Conservation (phyloP, 2,329 filamentous ascomycete genomes). For the Sordariomycetes sp. region DNA sequence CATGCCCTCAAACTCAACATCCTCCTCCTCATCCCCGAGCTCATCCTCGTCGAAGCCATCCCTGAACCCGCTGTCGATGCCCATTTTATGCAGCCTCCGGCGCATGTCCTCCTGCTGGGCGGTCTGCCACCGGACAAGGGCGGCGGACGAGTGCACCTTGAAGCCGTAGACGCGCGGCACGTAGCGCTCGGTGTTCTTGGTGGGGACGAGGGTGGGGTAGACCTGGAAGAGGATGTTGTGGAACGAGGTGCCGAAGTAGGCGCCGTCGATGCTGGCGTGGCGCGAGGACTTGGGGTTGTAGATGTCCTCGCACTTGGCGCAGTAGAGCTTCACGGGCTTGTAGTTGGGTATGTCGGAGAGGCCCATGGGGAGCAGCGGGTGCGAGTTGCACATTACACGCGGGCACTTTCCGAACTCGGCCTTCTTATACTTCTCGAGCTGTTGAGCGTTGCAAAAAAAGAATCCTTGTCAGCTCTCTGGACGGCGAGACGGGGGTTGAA, state of each 20-base stretch:
- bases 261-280: constrained; percentile 89
- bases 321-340: constrained; percentile 94
- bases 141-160: constrained; percentile 82
- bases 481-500: neutral
- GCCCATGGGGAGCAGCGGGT: constrained; percentile 90
- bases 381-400: constrained; percentile 85
- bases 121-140: constrained; percentile 86
- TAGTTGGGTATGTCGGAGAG: constrained; percentile 79
- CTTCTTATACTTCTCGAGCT: constrained; percentile 99
- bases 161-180: constrained; percentile 90
- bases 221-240: constrained; percentile 99
- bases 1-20: constrained; percentile 10
- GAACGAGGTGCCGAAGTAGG: constrained; percentile 96
- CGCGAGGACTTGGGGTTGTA: constrained; percentile 98
- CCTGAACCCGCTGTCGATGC: constrained; percentile 72
- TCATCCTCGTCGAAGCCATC: constrained; percentile 57
- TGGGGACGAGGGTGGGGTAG: constrained; percentile 79
- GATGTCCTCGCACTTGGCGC: constrained; percentile 90
- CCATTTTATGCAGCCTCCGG: constrained; percentile 56
- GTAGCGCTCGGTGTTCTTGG: constrained; percentile 79
- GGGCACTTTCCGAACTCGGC: constrained; percentile 97
- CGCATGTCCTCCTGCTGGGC: constrained; percentile 73
- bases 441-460: constrained; percentile 1
- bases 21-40: constrained; percentile 39
- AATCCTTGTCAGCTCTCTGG: neutral